Evolutionary conservation across 306 rosid species (phyloP).

Genomic region (Lotus japonicus): DNA sequence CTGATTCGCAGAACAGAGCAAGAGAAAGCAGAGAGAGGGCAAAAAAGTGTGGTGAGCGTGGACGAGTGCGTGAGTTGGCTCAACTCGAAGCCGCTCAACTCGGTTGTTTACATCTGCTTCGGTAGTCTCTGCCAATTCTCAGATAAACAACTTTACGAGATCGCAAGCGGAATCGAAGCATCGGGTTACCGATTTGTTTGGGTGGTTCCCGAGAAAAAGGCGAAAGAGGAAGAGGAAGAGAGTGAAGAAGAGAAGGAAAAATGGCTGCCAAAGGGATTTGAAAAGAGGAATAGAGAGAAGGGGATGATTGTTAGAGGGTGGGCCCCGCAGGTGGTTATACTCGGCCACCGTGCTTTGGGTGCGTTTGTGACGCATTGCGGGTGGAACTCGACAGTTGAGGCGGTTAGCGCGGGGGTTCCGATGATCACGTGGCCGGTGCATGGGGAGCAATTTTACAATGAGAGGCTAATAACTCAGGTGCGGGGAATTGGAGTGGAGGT

Average conservation of each 20-base stretch:
- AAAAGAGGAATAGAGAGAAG: not conserved
- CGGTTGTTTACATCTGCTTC: slow-evolving; percentile 27
- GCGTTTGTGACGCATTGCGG: slow-evolving; percentile 28
- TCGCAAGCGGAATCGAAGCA: slow-evolving; percentile 16
- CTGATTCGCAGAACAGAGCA: not conserved
- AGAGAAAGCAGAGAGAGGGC: slow-evolving; percentile 19
- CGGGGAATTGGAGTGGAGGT: slow-evolving; percentile 30
- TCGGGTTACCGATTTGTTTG: not conserved
- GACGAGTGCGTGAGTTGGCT: slow-evolving; percentile 29
- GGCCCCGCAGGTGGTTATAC: slow-evolving; percentile 24
- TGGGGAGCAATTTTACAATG: slow-evolving; percentile 21
- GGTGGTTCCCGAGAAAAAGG: slow-evolving; percentile 33
- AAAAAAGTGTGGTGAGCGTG: slow-evolving; percentile 3
- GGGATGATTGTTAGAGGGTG: slow-evolving; percentile 27
- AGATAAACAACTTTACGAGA: slow-evolving; percentile 27
- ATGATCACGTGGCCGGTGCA: slow-evolving; percentile 32
- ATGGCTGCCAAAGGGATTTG: slow-evolving; percentile 30
- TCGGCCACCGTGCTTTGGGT: not conserved
- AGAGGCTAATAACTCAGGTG: slow-evolving; percentile 27
- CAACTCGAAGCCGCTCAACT: slow-evolving; percentile 7
- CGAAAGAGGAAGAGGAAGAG: not conserved
- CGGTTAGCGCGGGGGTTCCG: slow-evolving; percentile 16
- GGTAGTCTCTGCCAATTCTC: slow-evolving; percentile 12
- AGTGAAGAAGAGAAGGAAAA: slow-evolving; percentile 11
- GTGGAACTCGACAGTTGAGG: slow-evolving; percentile 24